Evolutionary conservation across 768 basidiomycete genomes (phyloP).

Genomic region (Psilocybe tampanensis): DNA sequence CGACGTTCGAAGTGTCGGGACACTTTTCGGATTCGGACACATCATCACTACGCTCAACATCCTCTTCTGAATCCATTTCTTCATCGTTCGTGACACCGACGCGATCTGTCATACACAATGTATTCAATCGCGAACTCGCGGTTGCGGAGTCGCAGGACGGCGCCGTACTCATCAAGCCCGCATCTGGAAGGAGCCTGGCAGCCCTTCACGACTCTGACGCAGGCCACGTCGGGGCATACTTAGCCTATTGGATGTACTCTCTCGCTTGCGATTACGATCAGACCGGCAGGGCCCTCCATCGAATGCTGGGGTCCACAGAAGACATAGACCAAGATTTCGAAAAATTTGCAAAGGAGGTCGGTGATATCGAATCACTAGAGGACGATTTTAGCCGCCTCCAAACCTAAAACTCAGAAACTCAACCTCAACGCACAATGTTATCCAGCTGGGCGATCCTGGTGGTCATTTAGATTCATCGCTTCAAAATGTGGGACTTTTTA

Average conservation of each 20-base stretch:
- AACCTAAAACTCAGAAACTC: background rate
- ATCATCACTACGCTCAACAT: constrained; percentile 12
- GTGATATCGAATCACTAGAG: constrained; percentile 8
- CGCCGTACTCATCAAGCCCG: constrained; percentile 22
- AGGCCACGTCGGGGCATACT: constrained; percentile 42
- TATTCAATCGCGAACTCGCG: constrained; percentile 33
- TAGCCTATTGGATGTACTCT: constrained; percentile 47
- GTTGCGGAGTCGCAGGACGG: constrained; percentile 28
- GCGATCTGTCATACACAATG: constrained; percentile 32
- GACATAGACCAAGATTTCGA: constrained; percentile 33
- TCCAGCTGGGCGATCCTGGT: constrained; percentile 6
- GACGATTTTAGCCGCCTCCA: constrained; percentile 1
- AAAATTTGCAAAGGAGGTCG: constrained; percentile 28
- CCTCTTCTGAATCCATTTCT: constrained; percentile 18
- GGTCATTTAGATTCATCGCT: constrained; percentile 2
- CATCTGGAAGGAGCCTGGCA: constrained; percentile 39
- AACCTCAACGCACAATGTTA: background rate
- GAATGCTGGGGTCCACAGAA: constrained; percentile 30
- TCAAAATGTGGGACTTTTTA: background rate
- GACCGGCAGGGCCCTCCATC: constrained; percentile 40
- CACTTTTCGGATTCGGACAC: constrained; percentile 34
- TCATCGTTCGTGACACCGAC: constrained; percentile 18
- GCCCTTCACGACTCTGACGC: constrained; percentile 43
- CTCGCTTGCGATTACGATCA: constrained; percentile 45
- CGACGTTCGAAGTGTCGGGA: constrained; percentile 43